phyloP scores from a whole-genome alignment of 73 alveolate species.

The Paramecium pentaurelia region DNA sequence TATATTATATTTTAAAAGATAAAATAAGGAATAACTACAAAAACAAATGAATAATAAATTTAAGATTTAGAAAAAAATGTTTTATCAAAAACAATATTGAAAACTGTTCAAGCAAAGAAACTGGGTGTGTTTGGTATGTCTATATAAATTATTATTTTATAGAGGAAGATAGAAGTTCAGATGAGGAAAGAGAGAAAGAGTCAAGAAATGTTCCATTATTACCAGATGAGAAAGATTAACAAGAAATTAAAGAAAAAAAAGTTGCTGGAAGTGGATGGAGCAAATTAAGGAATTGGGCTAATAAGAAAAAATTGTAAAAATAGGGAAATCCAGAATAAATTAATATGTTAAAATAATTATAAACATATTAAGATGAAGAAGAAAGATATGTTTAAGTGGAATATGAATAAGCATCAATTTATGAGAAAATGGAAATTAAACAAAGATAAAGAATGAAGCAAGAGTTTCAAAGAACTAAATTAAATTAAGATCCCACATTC shows the following conservation, averaged over 20 bases:
- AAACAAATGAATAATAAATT: neutral
- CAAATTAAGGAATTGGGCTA: constrained; percentile 20
- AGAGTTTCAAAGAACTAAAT: neutral
- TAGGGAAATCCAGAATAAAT: neutral
- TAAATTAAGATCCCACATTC: neutral
- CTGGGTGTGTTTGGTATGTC: neutral
- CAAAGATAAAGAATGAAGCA: neutral
- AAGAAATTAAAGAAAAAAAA: neutral
- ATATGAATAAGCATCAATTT: constrained; percentile 17
- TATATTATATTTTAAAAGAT: neutral
- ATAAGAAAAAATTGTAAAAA: neutral
- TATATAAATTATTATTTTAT: neutral
- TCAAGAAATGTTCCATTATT: neutral
- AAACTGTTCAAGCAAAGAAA: constrained; percentile 21
- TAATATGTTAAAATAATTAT: neutral
- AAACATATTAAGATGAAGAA: constrained; percentile 9
- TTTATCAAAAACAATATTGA: neutral
- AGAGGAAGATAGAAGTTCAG: constrained; percentile 48
- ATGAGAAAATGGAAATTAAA: constrained; percentile 33
- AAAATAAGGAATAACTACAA: neutral
- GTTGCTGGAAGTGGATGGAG: constrained; percentile 20
- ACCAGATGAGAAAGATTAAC: neutral
- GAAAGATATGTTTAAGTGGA: neutral
- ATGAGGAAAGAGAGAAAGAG: constrained; percentile 23
- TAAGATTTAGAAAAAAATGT: neutral